A percentile compares a stretch with the other conserved stretches of the same genome.
Evolutionary conservation across 495 filamentous ascomycete species (phyloP).

Genomic region (Penicillium samsonianum): DNA sequence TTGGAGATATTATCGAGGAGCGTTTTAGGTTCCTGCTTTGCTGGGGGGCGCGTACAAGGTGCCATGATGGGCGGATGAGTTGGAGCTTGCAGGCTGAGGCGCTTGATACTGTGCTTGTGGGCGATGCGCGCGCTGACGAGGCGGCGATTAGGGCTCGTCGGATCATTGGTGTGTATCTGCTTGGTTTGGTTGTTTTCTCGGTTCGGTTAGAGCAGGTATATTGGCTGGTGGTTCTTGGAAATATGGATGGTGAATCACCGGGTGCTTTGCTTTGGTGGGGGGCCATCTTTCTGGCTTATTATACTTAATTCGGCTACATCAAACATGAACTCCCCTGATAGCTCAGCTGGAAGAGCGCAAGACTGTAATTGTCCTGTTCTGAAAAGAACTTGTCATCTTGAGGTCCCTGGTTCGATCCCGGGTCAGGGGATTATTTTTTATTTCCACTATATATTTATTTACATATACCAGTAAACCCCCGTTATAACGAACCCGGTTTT

Average conservation of each 20-base stretch:
- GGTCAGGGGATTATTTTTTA: constrained; percentile 5
- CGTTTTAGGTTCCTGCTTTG: background rate
- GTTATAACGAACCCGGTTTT: no score
- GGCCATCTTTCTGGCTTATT: background rate
- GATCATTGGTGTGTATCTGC: background rate
- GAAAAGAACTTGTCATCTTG: background rate
- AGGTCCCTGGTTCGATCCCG: constrained; percentile 13
- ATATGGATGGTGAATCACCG: background rate
- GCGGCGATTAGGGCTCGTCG: background rate
- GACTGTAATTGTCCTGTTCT: constrained; percentile 5
- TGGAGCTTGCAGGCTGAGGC: background rate
- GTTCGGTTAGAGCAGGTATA: background rate
- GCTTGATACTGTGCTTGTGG: background rate
- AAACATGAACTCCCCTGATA: background rate
- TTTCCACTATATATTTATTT: no score
- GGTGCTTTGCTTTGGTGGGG: background rate
- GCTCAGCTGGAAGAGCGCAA: constrained; percentile 13
- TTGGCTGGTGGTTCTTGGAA: background rate
- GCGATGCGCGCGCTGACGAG: background rate
- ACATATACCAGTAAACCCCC: no score
- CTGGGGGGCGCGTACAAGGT: background rate
- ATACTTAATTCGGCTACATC: background rate
- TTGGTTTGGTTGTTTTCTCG: background rate
- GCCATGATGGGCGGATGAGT: constrained; percentile 1
- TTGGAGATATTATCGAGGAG: background rate